Percentiles rank a stretch among this genome's conserved stretches.
Conservation (phyloP, 805 yeast genomes). For the Ogataea corticis region DNA sequence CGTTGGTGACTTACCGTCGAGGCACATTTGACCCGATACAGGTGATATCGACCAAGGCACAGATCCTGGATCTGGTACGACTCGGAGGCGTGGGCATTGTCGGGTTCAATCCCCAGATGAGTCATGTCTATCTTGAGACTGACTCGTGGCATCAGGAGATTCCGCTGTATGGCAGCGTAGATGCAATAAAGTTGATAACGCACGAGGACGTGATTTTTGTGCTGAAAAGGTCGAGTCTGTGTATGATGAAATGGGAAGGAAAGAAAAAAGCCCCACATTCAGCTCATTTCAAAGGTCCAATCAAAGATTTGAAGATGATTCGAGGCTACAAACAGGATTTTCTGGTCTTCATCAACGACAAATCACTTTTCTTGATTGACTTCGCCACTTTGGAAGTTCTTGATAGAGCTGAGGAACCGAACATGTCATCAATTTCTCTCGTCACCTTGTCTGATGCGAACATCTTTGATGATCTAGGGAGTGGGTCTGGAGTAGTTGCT, state of each 20-base stretch:
- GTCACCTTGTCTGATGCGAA: background rate
- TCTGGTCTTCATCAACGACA: constrained; percentile 1
- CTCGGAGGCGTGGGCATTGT: background rate
- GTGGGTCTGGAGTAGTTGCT: background rate
- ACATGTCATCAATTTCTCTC: background rate
- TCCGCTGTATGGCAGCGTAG: constrained; percentile 5
- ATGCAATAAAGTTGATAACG: background rate
- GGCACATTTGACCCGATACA: background rate
- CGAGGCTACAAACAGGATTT: constrained; percentile 2
- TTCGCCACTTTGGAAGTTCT: background rate
- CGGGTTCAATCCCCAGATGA: constrained; percentile 4
- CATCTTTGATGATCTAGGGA: constrained; percentile 1
- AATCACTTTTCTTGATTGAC: background rate
- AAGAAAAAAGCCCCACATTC: background rate
- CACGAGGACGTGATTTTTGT: background rate
- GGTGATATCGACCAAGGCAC: background rate
- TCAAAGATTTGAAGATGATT: constrained; percentile 1
- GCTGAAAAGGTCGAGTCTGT: background rate
- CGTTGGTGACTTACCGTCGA: background rate
- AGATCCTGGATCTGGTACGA: background rate
- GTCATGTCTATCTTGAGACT: background rate
- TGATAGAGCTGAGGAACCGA: too few relatives aligned
- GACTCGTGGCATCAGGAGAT: background rate
- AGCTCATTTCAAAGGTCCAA: constrained; percentile 7
- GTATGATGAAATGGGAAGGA: background rate